Evolutionary conservation across 2,329 filamentous ascomycete genomes (phyloP), one percentile per base, ranked within the genome.

Genomic region (Westerdykella ornata): DNA sequence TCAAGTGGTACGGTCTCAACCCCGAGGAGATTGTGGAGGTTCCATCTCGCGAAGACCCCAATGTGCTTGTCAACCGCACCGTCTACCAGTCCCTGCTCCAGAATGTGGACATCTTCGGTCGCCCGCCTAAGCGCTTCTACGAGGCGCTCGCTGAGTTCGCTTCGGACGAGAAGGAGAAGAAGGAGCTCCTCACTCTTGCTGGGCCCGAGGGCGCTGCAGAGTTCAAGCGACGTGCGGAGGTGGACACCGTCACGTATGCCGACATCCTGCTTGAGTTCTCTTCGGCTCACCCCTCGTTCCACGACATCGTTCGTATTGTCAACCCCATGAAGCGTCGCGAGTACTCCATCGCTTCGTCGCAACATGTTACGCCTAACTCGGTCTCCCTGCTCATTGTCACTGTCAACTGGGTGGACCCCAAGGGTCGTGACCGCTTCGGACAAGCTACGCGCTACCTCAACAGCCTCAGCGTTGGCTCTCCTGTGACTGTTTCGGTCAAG

Each of bases 311-410:
- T 49, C 84, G 82, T 59, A 88, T 98, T 47, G 85, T 98, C 51
- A 79, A 76, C 51, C 90, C 92, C 11, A 82, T 95, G 73, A 98
- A 98, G 78, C 86, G 92, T 46, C 81, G 92, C 58, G 92, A 98
- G 70, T 98, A 98, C 77, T 95, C 88, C n/a, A 97, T 98, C 54
- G 92, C 92, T 15, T 97, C 92, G 3, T 92, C 88, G 41, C 92
- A 98, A 71, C 88, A 90, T 57, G 90, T 97, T 31, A 89, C 87
- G 1, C 89, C 92, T 15, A 89, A 74, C 60, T 82, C 80, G n/a
- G 88, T 98, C 44, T 80, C 89, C 7, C 80, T 98, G 49, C 92
- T 97, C 81, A 94, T 98, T 60, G 92, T 98, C 46, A 94, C 92
- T 3, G 92, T 98, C 58, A 82, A 87, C 73, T 98, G 92, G 92